Conservation (phyloP, 2,329 filamentous ascomycete genomes). For the Diaporthe velutina region DNA sequence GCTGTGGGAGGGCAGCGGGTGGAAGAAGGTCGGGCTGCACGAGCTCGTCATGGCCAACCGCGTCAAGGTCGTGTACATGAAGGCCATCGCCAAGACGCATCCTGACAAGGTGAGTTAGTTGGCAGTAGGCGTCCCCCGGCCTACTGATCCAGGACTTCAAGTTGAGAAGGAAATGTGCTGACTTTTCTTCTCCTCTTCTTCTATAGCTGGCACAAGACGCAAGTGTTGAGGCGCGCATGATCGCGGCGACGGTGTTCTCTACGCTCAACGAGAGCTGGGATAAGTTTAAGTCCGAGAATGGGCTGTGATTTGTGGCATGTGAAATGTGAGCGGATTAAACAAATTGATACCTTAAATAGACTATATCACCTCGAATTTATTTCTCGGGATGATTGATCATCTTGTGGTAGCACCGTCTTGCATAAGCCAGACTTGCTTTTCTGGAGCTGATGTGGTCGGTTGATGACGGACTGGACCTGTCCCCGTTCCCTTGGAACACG, state of each 20-base stretch:
- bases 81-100: conserved; percentile 98
- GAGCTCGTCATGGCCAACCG: conserved; percentile 93
- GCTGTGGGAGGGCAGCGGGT: conserved; percentile 91
- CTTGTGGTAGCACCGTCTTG: neutral
- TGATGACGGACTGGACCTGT: neutral
- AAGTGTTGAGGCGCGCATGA: conserved; percentile 74
- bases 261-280: conserved; percentile 81
- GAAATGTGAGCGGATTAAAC: conserved; percentile 4
- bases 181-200: conserved; percentile 37
- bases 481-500: neutral
- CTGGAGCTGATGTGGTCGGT: neutral
- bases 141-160: neutral
- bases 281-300: conserved; percentile 78
- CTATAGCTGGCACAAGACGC: conserved; percentile 74
- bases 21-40: conserved; percentile 96
- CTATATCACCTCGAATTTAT: conserved; percentile 1
- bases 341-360: conserved; percentile 39
- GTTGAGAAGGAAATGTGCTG: conserved; percentile 14
- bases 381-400: neutral
- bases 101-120: conserved; percentile 89
- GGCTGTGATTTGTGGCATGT: conserved; percentile 57
- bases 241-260: conserved; percentile 75
- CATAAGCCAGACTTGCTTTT: neutral
- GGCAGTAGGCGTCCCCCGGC: conserved; percentile 29
- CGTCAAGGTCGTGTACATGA: conserved; percentile 99